Percentiles rank a stretch among this genome's conserved stretches.
Conservation (phyloP, 306 rosid genomes). For the Begonia masoniana region DNA sequence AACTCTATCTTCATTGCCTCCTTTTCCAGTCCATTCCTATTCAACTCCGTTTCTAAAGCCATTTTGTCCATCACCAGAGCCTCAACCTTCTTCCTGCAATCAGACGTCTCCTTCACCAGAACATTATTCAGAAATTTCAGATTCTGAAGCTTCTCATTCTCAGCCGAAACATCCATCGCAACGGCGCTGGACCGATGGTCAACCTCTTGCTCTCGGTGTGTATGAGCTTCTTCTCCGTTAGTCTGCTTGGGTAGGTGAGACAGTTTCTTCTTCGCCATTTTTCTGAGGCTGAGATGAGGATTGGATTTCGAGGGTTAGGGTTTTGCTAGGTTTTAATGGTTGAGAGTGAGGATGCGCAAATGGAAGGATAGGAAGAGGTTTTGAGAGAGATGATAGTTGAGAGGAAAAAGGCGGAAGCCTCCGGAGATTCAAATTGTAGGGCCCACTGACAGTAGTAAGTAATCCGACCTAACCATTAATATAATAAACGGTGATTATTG, state of each 20-base stretch:
- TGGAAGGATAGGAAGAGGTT: not conserved
- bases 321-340: not conserved
- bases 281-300: slow-evolving; percentile 7
- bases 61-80: slow-evolving; percentile 20
- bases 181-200: slow-evolving; percentile 1
- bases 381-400: not conserved
- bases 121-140: slow-evolving; percentile 51
- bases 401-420: too few relatives aligned
- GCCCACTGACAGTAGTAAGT: too few relatives aligned
- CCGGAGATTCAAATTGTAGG: too few relatives aligned
- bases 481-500: too few relatives aligned
- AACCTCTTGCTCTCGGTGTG: not conserved
- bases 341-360: not conserved
- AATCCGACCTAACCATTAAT: too few relatives aligned
- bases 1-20: slow-evolving; percentile 17
- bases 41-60: slow-evolving; percentile 20
- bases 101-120: slow-evolving; percentile 46
- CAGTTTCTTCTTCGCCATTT: slow-evolving; percentile 57
- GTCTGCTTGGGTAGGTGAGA: slow-evolving; percentile 16
- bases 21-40: slow-evolving; percentile 15
- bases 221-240: slow-evolving; percentile 8
- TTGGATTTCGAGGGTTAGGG: not conserved
- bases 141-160: slow-evolving; percentile 26
- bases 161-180: slow-evolving; percentile 23
- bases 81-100: slow-evolving; percentile 35